Percentiles rank a stretch among this genome's conserved stretches.
Conservation (phyloP, 1,284 basidiomycete species). For the Ustanciosporium gigantosporum region DNA sequence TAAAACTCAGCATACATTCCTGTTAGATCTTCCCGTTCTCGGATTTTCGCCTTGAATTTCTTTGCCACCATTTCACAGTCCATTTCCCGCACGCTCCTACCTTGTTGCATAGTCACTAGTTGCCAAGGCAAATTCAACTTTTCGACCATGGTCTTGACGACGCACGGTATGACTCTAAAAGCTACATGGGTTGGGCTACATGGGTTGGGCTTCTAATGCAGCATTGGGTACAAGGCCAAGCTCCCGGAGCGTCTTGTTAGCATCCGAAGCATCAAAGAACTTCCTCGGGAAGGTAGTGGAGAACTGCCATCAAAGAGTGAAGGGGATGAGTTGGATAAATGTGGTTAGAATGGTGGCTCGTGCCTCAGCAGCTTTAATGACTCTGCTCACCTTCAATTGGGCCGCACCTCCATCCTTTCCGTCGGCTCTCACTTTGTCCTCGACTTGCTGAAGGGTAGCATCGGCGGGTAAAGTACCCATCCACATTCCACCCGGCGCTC, state of each 20-base stretch:
- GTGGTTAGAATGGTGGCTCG: background rate
- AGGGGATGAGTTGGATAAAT: background rate
- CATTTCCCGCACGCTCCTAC: too few species aligned
- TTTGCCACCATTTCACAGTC: too few species aligned
- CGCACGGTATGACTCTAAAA: too few species aligned
- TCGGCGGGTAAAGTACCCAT: slow-evolving; percentile 51
- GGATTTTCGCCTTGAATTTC: too few species aligned
- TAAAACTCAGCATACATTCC: too few species aligned
- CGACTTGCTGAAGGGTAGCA: slow-evolving; percentile 45
- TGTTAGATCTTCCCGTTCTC: too few species aligned
- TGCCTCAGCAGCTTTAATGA: too few species aligned
- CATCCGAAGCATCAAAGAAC: slow-evolving; percentile 47
- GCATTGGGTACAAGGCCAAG: slow-evolving; percentile 58
- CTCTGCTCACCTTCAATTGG: slow-evolving; percentile 42
- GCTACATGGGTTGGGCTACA: too few species aligned
- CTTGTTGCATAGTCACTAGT: too few species aligned
- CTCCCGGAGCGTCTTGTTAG: slow-evolving; percentile 48
- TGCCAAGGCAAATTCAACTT: too few species aligned
- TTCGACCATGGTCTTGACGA: too few species aligned
- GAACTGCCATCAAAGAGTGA: slow-evolving; percentile 34
- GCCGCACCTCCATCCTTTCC: slow-evolving; percentile 40
- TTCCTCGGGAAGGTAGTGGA: slow-evolving; percentile 58
- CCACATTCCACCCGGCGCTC: slow-evolving; percentile 53
- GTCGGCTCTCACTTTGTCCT: slow-evolving; percentile 35
- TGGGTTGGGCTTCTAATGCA: slow-evolving; percentile 48